Conservation (phyloP, 139 green algal species). For the Chlamydomonas incerta region DNA sequence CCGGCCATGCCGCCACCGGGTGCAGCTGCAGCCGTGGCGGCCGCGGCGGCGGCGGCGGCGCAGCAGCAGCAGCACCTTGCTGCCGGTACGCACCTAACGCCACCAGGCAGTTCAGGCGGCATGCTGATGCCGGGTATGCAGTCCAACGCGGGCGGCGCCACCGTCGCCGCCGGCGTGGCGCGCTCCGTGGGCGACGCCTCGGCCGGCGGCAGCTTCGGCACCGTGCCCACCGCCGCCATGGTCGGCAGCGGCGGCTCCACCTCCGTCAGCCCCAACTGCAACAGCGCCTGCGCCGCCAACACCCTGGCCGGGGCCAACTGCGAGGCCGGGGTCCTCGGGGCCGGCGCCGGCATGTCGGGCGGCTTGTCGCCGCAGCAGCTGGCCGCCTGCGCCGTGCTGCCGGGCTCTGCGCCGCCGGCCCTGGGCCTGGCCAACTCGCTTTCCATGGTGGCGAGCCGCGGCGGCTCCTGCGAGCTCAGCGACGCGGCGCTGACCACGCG, state of each 20-base stretch:
- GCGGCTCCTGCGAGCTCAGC: slow-evolving; percentile 23
- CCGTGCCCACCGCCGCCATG: background rate
- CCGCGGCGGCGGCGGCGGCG: background rate
- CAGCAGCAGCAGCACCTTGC: too few relatives aligned
- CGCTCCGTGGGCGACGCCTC: too few relatives aligned
- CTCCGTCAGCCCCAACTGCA: slow-evolving; percentile 17
- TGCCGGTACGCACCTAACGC: too few relatives aligned
- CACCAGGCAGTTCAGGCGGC: too few relatives aligned
- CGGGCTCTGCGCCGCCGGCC: slow-evolving; percentile 17
- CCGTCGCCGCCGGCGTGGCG: too few relatives aligned
- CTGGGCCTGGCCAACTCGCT: background rate
- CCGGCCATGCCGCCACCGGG: background rate
- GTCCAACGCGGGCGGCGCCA: too few relatives aligned
- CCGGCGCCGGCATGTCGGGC: background rate
- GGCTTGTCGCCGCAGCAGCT: slow-evolving; percentile 13
- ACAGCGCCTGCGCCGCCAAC: background rate
- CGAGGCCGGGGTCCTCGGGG: background rate
- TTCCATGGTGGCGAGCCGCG: background rate
- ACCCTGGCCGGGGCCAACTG: background rate
- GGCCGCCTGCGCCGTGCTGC: background rate
- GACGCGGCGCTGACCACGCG: background rate
- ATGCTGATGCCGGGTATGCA: too few relatives aligned
- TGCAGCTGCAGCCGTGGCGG: background rate
- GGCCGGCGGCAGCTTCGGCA: slow-evolving; percentile 16
- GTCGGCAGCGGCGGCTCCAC: slow-evolving; percentile 18